Evolutionary conservation across 1,139 yeast genomes (phyloP).

Genomic region (Scheffersomyces cryptocercus): DNA sequence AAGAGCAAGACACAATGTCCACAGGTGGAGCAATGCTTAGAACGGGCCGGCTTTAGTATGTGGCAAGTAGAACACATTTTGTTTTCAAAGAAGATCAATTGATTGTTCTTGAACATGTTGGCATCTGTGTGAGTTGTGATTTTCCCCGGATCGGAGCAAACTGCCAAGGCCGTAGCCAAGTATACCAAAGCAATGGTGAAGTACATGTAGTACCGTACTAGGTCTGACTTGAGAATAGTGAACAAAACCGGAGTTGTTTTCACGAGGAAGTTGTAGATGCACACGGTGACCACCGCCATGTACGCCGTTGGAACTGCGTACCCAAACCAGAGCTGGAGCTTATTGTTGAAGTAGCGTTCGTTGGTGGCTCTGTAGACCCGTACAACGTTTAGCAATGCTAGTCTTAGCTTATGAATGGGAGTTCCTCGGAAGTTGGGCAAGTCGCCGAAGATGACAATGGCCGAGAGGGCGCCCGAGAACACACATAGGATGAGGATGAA

Average conservation of each 20-base stretch:
- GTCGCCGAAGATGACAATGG: slow-evolving; percentile 50
- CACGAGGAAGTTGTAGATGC: slow-evolving; percentile 48
- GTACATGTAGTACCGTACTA: slow-evolving; percentile 22
- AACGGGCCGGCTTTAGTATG: slow-evolving; percentile 76
- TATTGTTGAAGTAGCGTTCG: slow-evolving; percentile 14
- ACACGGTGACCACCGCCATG: slow-evolving; percentile 40
- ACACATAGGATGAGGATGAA: not conserved
- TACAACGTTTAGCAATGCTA: slow-evolving; percentile 5
- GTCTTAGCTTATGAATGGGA: slow-evolving; percentile 23
- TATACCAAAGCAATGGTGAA: slow-evolving; percentile 39
- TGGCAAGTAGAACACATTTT: slow-evolving; percentile 58
- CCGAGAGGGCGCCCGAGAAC: slow-evolving; percentile 5
- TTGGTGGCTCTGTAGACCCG: slow-evolving; percentile 9
- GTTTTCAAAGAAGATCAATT: slow-evolving; percentile 55
- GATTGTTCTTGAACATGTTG: slow-evolving; percentile 44
- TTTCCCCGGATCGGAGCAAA: slow-evolving; percentile 59
- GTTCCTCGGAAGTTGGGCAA: slow-evolving; percentile 49
- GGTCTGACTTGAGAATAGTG: slow-evolving; percentile 4
- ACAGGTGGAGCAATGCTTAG: slow-evolving; percentile 86
- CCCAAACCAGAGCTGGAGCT: slow-evolving; percentile 20
- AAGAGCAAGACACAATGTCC: slow-evolving; percentile 62
- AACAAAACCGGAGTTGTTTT: slow-evolving; percentile 35
- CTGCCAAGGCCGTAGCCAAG: slow-evolving; percentile 36
- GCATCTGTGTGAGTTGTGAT: slow-evolving; percentile 15
- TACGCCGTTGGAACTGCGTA: slow-evolving; percentile 57